phyloP scores from a whole-genome alignment of 148 eudicot genomes.

The Chenopodium quinoa region DNA sequence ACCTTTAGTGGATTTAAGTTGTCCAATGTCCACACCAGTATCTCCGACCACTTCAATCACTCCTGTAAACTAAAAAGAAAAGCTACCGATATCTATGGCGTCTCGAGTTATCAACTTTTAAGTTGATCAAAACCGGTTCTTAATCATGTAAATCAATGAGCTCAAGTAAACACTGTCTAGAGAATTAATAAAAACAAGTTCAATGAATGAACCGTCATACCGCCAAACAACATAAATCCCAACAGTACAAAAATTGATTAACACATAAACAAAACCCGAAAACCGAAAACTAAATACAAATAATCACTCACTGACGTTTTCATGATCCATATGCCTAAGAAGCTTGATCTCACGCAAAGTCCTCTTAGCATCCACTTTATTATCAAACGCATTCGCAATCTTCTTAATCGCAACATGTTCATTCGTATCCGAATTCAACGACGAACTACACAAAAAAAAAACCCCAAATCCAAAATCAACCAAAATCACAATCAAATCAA shows the following conservation, averaged over 20 bases:
- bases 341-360: slow-evolving; percentile 95
- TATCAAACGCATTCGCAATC: slow-evolving; percentile 94
- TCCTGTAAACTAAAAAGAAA: not conserved
- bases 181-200: not conserved
- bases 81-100: not conserved
- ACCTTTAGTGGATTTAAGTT: not conserved
- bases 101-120: not conserved
- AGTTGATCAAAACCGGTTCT: not conserved
- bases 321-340: slow-evolving; percentile 93
- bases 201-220: not conserved
- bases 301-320: slow-evolving; percentile 69
- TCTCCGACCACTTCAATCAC: not conserved
- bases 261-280: slow-evolving; percentile 1
- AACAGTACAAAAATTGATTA: not conserved
- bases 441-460: slow-evolving; percentile 45
- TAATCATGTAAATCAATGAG: not conserved
- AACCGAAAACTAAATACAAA: not conserved
- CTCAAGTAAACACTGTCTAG: not conserved
- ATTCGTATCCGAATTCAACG: slow-evolving; percentile 83
- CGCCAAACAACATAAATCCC: not conserved
- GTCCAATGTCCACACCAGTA: not conserved
- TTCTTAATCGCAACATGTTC: slow-evolving; percentile 91
- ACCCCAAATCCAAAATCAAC: not conserved
- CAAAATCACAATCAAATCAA: slow-evolving; percentile 7
- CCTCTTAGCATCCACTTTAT: slow-evolving; percentile 90